Base-by-base conservation (phyloP, 306 rosid genomes). In the Sophora flavescens region DNA sequence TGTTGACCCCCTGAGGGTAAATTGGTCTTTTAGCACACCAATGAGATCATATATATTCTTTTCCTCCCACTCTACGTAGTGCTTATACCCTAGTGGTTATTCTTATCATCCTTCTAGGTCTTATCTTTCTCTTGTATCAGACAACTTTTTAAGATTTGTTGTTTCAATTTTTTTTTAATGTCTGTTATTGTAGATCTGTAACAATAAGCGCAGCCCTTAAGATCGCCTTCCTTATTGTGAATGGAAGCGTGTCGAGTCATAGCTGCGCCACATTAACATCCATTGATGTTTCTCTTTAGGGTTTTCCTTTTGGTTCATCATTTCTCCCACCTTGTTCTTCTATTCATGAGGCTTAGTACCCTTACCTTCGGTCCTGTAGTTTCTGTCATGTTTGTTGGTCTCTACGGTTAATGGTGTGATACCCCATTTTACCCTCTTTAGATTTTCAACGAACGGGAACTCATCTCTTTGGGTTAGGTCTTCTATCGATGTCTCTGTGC, bases 171-270 rank as follows among this genome's bases (percentile, higher is more conserved):
- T 2, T n/a, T n/a, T 30, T 30, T 35, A 4, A 16, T 12, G 2
- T 51, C 1, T 41, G 41, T 22, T 41, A 11, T 58, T 14, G 16
- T 11, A 8, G 64, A 63, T 22, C 13, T 30, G 6, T 13, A 26
- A 22, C 22, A 22, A 61, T 13, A 26, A 61, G 95, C 89, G 88
- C 78, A 59, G 91, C 97, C 90, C 95, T 89, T 91, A 85, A 88
- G 94, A 89, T 89, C 89, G 91, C 94, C 92, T 91, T 88, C 91
- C 90, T 6, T 6, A 6, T 16, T 45, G 14, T 15, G 80, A 33
- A 77, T 89, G 97, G 91, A 91, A 91, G 87, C 90, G 86, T 89
- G 60, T 89, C 54, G 89, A 89, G 97, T 85, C 97, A 88, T 86
- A 78, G 88, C 93, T 10, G 85, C 91, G 88, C 91, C 1, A 89